phyloP scores from a whole-genome alignment of 2,329 filamentous ascomycete species.

The Fusarium xylarioides region DNA sequence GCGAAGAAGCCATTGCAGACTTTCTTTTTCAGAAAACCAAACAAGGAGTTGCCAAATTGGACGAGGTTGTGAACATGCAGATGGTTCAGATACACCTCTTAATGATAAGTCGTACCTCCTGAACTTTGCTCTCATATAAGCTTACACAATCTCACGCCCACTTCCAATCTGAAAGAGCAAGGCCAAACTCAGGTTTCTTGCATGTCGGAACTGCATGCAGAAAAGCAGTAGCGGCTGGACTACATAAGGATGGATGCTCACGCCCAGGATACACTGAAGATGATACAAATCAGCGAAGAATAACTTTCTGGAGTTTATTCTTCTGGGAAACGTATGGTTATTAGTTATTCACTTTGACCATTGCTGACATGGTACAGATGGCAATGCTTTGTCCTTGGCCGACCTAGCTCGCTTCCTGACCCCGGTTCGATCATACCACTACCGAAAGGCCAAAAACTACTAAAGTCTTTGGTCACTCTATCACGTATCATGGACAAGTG shows the following conservation, averaged over 20 bases:
- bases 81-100: conserved; percentile 54
- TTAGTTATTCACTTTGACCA: background rate
- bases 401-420: conserved; percentile 51
- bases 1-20: conserved; percentile 52
- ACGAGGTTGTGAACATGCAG: conserved; percentile 56
- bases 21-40: conserved; percentile 55
- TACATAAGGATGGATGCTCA: conserved; percentile 53
- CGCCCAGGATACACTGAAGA: conserved; percentile 45
- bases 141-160: conserved; percentile 46
- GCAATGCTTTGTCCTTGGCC: conserved; percentile 54
- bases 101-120: conserved; percentile 51
- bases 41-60: conserved; percentile 47
- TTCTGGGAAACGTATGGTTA: conserved; percentile 52
- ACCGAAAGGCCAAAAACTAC: conserved; percentile 49
- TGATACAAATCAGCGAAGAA: conserved; percentile 48
- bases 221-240: conserved; percentile 54
- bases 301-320: conserved; percentile 50
- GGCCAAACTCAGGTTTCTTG: conserved; percentile 54
- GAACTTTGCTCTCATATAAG: background rate
- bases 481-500: conserved; percentile 53
- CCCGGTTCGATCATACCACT: conserved; percentile 49
- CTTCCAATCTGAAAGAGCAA: conserved; percentile 54
- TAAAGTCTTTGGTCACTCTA: conserved; percentile 48
- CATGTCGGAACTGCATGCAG: conserved; percentile 51
- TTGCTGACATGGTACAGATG: conserved; percentile 44